Conservation (phyloP, 441 rosid genomes). For the Gossypium laxum region DNA sequence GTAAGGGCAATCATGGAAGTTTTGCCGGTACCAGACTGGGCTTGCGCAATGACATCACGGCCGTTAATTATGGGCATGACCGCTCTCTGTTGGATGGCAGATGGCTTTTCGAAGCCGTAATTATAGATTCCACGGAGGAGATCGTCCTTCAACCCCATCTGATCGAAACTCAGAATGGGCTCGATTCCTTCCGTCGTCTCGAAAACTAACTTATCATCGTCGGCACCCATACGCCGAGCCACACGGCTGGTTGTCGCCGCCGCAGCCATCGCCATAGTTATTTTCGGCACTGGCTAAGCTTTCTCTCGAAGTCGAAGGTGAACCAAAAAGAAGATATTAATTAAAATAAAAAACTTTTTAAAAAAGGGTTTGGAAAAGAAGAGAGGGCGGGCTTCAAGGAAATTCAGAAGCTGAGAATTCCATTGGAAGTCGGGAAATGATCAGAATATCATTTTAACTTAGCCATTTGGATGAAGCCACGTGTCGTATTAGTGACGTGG, state of each 20-base stretch:
- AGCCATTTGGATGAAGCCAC: too few relatives aligned
- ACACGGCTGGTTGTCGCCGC: slow-evolving; percentile 32
- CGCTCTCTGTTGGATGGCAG: slow-evolving; percentile 87
- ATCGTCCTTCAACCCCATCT: slow-evolving; percentile 72
- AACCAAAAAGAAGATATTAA: background rate
- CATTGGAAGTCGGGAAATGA: too few relatives aligned
- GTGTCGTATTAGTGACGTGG: too few relatives aligned
- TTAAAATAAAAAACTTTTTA: too few relatives aligned
- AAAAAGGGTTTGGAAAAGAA: background rate
- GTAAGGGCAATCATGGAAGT: slow-evolving; percentile 89
- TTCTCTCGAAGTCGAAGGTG: background rate
- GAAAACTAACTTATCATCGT: slow-evolving; percentile 66
- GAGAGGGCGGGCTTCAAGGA: background rate
- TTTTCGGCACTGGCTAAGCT: background rate
- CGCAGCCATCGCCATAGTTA: slow-evolving; percentile 14
- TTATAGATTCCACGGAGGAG: slow-evolving; percentile 76
- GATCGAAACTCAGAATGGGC: slow-evolving; percentile 64
- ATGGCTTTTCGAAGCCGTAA: slow-evolving; percentile 83
- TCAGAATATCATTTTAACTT: too few relatives aligned
- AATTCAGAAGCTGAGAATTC: background rate
- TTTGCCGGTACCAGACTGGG: slow-evolving; percentile 93
- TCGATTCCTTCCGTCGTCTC: slow-evolving; percentile 85
- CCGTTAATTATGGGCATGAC: slow-evolving; percentile 85
- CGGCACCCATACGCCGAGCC: slow-evolving; percentile 32
- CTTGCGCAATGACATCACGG: slow-evolving; percentile 87